Evolutionary conservation across 2,329 filamentous ascomycete species (phyloP), one percentile per base, ranked within the genome.

Genomic region (Microdochium trichocladiopsis): DNA sequence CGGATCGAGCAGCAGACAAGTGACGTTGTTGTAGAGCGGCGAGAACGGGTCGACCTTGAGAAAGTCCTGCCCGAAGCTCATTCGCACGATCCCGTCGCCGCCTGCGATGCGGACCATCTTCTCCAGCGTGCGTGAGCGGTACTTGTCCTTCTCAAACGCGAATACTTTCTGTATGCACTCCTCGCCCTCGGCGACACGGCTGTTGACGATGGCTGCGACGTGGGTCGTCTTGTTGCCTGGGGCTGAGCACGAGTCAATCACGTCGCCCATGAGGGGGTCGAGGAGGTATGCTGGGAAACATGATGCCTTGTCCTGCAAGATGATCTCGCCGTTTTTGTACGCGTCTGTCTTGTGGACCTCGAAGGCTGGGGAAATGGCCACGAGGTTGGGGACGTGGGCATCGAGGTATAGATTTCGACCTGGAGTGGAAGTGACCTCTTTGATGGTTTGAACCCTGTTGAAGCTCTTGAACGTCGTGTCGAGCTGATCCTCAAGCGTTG

Each of bases 141-240:
- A 69, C 24, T 74, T 70, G 63, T 95, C 87, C 61, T 88, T 88
- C 65, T 95, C 90, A 61, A 90, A 94, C 0, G 90, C 90, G 58
- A 84, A 84, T 23, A 99, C 85, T 22, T 66, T 76, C 49, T 73
- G 62, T 43, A 43, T 47, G 25, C 59, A 55, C 18, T 54, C 57
- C 25, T 60, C 66, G 21, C 63, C 65, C 54, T 69, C 72, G 0
- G 68, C 67, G 2, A 64, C 65, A 50, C 70, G 71, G 49, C 68
- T 71, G 50, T 66, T 73, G 49, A 94, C 63, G 4, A 96, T 82
- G 2, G 90, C 87, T 1, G 92, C 91, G 48, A 95, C 72, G 67
- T 97, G 94, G 8, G 93, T 97, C 1, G 94, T 97, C 71, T 99
- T 99, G 69, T 99, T 99, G 5, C 94, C 94, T 1, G 94, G 94